Percentiles rank a stretch among this genome's conserved stretches.
Conservation (phyloP, 2,329 filamentous ascomycete genomes). For the Cladosporium velox region DNA sequence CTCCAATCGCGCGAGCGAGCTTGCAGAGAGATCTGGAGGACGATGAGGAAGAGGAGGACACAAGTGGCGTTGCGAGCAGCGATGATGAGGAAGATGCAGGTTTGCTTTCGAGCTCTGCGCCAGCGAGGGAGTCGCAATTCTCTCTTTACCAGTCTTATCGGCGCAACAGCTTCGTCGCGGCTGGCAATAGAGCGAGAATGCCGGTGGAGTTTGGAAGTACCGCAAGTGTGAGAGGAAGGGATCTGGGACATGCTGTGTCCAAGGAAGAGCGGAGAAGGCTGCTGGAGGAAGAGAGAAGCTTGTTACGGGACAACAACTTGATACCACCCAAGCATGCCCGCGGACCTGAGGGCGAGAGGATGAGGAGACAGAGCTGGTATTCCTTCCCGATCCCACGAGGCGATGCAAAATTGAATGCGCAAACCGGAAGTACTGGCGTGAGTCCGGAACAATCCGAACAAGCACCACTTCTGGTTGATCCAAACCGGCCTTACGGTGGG, state of each 20-base stretch:
- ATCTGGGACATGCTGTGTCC: slow-evolving; percentile 41
- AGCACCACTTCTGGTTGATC: slow-evolving; percentile 27
- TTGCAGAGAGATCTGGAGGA: slow-evolving; percentile 29
- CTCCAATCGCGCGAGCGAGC: slow-evolving; percentile 26
- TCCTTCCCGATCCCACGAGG: slow-evolving; percentile 10
- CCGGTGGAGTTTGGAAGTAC: slow-evolving; percentile 55
- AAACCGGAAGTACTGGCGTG: neutral
- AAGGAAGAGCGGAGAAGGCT: slow-evolving; percentile 53
- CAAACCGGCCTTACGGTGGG: slow-evolving; percentile 46
- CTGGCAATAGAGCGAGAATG: slow-evolving; percentile 58
- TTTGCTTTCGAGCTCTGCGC: slow-evolving; percentile 21
- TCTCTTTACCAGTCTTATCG: slow-evolving; percentile 68
- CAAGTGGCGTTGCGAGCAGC: neutral
- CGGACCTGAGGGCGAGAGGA: neutral
- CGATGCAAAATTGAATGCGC: neutral
- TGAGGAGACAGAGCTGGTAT: slow-evolving; percentile 20
- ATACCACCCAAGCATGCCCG: slow-evolving; percentile 51
- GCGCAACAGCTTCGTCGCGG: slow-evolving; percentile 73
- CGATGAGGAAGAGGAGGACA: slow-evolving; percentile 24
- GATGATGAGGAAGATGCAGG: slow-evolving; percentile 16
- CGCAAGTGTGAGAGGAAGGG: slow-evolving; percentile 50
- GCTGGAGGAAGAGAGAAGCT: slow-evolving; percentile 56
- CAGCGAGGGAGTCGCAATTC: slow-evolving; percentile 24
- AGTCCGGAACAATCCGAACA: slow-evolving; percentile 22
- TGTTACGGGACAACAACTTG: slow-evolving; percentile 60